These are phyloP conservation scores for Clarireedia hainanense DNA, from an alignment of 2,329 filamentous ascomycete genomes.

Conservation along the genomic window DNA sequence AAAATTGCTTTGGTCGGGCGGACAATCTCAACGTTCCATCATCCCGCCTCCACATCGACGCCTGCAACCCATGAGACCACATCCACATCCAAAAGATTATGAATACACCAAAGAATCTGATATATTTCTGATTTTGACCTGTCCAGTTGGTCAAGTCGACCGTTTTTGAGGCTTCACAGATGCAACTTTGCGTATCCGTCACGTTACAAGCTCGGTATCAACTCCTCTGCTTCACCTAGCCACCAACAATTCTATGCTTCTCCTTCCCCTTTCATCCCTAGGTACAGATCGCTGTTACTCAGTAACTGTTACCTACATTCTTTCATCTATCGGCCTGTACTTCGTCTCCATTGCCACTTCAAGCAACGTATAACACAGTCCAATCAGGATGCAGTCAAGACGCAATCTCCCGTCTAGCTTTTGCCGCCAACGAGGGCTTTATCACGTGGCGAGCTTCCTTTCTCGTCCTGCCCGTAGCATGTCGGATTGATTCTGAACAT, in stretches of 20 bases:
- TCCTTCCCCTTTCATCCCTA: slow-evolving; percentile 4
- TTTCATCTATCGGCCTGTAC: slow-evolving; percentile 3
- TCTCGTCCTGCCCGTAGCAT: slow-evolving; percentile 2
- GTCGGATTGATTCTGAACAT: not conserved
- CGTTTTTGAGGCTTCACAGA: not conserved
- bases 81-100: too few species aligned
- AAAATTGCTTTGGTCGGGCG: too few species aligned
- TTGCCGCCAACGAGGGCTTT: not conserved
- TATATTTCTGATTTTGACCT: too few species aligned
- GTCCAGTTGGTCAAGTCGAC: too few species aligned
- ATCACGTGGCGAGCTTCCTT: slow-evolving; percentile 7
- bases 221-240: slow-evolving; percentile 2
- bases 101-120: too few species aligned
- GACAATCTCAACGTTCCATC: too few species aligned
- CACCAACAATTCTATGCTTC: not conserved
- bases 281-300: slow-evolving; percentile 1
- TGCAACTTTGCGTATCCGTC: slow-evolving; percentile 5
- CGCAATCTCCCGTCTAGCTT: slow-evolving; percentile 9
- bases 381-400: not conserved
- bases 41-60: too few species aligned
- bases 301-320: slow-evolving; percentile 8
- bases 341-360: not conserved
- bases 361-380: slow-evolving; percentile 3
- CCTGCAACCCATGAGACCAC: too few species aligned
- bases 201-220: not conserved